Base-by-base conservation (phyloP, 352 stramenopile genomes). In the Phytophthora agathidicida region DNA sequence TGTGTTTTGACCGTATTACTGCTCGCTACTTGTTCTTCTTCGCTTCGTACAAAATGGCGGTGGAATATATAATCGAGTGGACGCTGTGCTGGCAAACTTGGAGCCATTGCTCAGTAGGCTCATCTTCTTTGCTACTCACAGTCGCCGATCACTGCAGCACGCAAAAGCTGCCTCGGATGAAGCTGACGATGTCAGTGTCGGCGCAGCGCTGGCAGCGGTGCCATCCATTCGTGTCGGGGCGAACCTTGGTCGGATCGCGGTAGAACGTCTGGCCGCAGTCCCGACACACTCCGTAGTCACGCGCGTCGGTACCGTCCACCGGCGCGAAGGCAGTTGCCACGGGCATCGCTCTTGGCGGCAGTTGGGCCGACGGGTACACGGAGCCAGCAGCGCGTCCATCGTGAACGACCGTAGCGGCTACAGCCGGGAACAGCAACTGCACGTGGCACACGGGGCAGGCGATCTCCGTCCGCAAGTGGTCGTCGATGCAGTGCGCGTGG, bases 261-360 rank as follows among this genome's bases (percentile, higher is more conserved):
- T 91, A 85, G 58, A 93, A 93, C 19, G 71, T 69, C n/a, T 73
- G 64, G 2, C 75, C 70, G 59, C 83, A 93, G 28, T 83, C 79
- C 8, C 78, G 75, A 51, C 83, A 93, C 24, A 64, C 52, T 23
- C 59, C 80, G 35, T 89, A 89, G 27, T 73, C 51, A 0, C 39
- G 46, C 2, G 66, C 42, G 31, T 79, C 38, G 0, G 75, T 84
- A 42, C 75, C 73, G 38, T 76, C 59, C 20, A 69, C 30, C 1
- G 77, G 68, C 13, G 66, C 46, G 22, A 75, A 66, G 1, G 56
- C 62, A 5, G 75, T 65, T 10, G 61, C 60, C 9, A 75, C 44
- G 1, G 58, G 66, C 16, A 76, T 51, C 3, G 47, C 58, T 14
- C 58, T 45, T 1, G 32, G 63, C 19, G 61, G 42, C 32, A 66